phyloP scores from a whole-genome alignment of 441 rosid genomes.

The Populus hybrid region DNA sequence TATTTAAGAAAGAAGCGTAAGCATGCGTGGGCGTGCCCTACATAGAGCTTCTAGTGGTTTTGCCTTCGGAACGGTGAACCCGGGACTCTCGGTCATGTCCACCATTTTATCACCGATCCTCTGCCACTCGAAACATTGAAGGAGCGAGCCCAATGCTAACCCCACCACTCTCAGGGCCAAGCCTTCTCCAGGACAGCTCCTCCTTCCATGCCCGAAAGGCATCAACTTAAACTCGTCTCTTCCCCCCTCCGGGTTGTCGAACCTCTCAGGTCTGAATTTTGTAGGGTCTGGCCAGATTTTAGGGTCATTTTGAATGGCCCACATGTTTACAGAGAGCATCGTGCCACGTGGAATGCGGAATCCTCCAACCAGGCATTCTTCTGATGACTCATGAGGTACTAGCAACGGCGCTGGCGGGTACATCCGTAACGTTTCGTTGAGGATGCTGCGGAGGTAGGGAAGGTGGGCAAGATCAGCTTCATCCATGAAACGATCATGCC shows the following conservation, averaged over 20 bases:
- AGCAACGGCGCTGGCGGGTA: slow-evolving; percentile 41
- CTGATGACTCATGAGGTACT: slow-evolving; percentile 43
- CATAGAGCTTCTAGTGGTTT: slow-evolving; percentile 30
- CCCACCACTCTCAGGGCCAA: slow-evolving; percentile 33
- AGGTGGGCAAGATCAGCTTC: slow-evolving; percentile 42
- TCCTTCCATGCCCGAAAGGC: slow-evolving; percentile 51
- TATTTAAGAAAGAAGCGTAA: background rate
- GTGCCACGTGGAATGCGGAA: slow-evolving; percentile 40
- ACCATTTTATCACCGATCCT: slow-evolving; percentile 17
- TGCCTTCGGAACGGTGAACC: slow-evolving; percentile 28
- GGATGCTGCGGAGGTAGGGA: slow-evolving; percentile 37
- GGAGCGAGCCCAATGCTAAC: slow-evolving; percentile 33
- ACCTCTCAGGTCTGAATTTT: slow-evolving; percentile 49
- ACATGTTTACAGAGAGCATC: slow-evolving; percentile 36
- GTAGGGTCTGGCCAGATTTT: slow-evolving; percentile 37
- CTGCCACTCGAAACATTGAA: slow-evolving; percentile 54
- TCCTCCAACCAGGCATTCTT: slow-evolving; percentile 38
- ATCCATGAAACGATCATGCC: slow-evolving; percentile 31
- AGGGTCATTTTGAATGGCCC: slow-evolving; percentile 52
- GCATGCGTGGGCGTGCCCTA: slow-evolving; percentile 24
- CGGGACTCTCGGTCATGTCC: slow-evolving; percentile 25
- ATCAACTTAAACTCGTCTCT: slow-evolving; percentile 28
- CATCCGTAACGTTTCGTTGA: slow-evolving; percentile 45
- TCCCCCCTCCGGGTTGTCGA: slow-evolving; percentile 23
- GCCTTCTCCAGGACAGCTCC: slow-evolving; percentile 46